A percentile compares a stretch with the other conserved stretches of the same genome.
These are phyloP conservation scores for Calonectria henricotiae DNA, from an alignment of 2,329 filamentous ascomycete genomes.

Conservation along the genomic window DNA sequence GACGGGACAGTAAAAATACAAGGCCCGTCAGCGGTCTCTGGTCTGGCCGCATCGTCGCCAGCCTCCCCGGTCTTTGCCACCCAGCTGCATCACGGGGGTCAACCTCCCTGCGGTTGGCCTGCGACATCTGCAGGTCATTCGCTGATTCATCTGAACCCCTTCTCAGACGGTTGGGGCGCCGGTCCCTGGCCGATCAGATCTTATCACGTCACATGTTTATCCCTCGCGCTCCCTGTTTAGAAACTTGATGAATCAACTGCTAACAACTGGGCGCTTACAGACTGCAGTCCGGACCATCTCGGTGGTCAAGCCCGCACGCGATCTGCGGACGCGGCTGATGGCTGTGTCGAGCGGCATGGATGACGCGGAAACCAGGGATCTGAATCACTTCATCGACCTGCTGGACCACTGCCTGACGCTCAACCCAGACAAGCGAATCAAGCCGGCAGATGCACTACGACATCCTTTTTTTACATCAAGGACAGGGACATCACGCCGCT, in stretches of 20 bases:
- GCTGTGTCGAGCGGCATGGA: conserved; percentile 82
- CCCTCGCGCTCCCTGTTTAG: background rate
- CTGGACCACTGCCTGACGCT: conserved; percentile 90
- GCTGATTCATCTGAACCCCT: conserved; percentile 32
- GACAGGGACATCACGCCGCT: conserved; percentile 51
- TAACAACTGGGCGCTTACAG: conserved; percentile 60
- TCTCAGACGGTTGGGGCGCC: conserved; percentile 37
- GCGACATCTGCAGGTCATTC: conserved; percentile 40
- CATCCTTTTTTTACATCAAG: conserved; percentile 85
- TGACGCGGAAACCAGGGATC: conserved; percentile 82
- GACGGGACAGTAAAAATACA: conserved; percentile 33
- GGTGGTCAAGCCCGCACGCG: conserved; percentile 83
- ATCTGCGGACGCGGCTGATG: conserved; percentile 86
- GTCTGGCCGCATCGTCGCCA: conserved; percentile 45
- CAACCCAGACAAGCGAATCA: conserved; percentile 94
- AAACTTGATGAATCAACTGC: conserved; percentile 37
- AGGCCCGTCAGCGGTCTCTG: conserved; percentile 39
- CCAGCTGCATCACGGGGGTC: conserved; percentile 16
- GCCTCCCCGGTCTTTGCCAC: conserved; percentile 40
- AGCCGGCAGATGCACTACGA: conserved; percentile 86
- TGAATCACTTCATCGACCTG: conserved; percentile 88
- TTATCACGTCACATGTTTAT: conserved; percentile 29
- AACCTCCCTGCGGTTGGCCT: conserved; percentile 30
- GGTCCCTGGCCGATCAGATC: conserved; percentile 39
- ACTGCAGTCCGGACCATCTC: conserved; percentile 78